Evolutionary conservation across 768 basidiomycete genomes (phyloP), one percentile per base, ranked within the genome.

Genomic region (Mycena epipterygia): DNA sequence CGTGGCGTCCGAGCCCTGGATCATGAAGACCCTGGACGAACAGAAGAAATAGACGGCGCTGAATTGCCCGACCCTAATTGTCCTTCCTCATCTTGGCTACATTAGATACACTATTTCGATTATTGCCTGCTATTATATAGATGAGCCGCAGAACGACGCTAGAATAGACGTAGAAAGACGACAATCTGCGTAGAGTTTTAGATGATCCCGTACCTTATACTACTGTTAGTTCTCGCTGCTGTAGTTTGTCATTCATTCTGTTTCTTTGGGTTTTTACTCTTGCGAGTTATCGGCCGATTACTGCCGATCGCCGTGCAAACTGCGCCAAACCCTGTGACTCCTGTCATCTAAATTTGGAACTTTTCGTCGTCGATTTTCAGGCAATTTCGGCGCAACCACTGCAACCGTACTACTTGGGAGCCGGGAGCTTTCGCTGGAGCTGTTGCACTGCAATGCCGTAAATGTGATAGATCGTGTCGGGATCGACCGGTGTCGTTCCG

Each of bases 1-100:
- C 76, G 89, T 85, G 56, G 71, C 88, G 33, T 77, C 89, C 27
- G 93, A 96, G 76, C 89, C 91, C 17, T 97, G 95, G 95, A 80
- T 81, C 72, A 79, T 98, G 88, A 89, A 89, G 80, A 86, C 82
- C 23, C 77, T 84, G 16, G 86, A 87, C 13, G 87, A 89, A 76
- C 85, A 88, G 73, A 74, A 75, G 67, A 23, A 67, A 42, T 60
- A 61, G 42, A 49, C 14, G 3, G 9, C n/a, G 17, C 19, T 2
- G 23, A 16, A 12, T 30, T 35, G 11, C 7, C 21, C 12, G 8
- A 30, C 23, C 5, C 49, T 4, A 16, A 3, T 2, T 12, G 29
- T 27, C 49, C 14, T 29, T 8, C 14, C 33, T 55, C 35, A 2
- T 19, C 17, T 25, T 9, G 25, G 29, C 16, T 52, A 13, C 8